A percentile compares a stretch with the other conserved stretches of the same genome.
Evolutionary conservation across 495 filamentous ascomycete species (phyloP).

Genomic region (Hyaloscypha variabilis): DNA sequence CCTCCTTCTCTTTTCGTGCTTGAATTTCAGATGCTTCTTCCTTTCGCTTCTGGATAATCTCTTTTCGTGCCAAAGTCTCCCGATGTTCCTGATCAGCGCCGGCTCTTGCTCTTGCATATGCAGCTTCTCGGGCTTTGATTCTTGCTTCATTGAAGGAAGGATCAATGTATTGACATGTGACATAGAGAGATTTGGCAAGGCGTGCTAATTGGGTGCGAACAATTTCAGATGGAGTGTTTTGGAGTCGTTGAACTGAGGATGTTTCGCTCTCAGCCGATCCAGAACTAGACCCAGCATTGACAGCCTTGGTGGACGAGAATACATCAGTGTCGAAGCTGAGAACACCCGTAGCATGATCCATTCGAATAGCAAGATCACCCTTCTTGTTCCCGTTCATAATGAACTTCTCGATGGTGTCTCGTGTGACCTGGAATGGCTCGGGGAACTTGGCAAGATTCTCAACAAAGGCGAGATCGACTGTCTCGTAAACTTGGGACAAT

Average conservation of each 20-base stretch:
- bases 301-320: slow-evolving; percentile 94
- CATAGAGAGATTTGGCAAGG: slow-evolving; percentile 85
- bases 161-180: slow-evolving; percentile 94
- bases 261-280: slow-evolving; percentile 89
- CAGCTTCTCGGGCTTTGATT: slow-evolving; percentile 75
- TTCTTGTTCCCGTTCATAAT: slow-evolving; percentile 99
- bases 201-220: slow-evolving; percentile 92
- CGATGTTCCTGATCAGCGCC: slow-evolving; percentile 91
- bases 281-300: slow-evolving; percentile 79
- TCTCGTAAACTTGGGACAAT: slow-evolving; percentile 98
- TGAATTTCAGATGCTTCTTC: slow-evolving; percentile 84
- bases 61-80: slow-evolving; percentile 84
- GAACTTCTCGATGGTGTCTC: slow-evolving; percentile 96
- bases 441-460: slow-evolving; percentile 94
- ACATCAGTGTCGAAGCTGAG: slow-evolving; percentile 98
- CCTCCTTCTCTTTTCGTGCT: slow-evolving; percentile 88
- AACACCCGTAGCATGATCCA: slow-evolving; percentile 91
- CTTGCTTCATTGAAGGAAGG: slow-evolving; percentile 80
- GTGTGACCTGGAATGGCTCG: slow-evolving; percentile 91
- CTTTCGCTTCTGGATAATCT: slow-evolving; percentile 94
- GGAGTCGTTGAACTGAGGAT: slow-evolving; percentile 87
- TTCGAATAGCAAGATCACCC: slow-evolving; percentile 93
- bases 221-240: slow-evolving; percentile 97
- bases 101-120: slow-evolving; percentile 75
- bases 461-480: slow-evolving; percentile 92